phyloP scores from a whole-genome alignment of 228 moss, liverwort and hornwort species.

The Sphagnum fallax region DNA sequence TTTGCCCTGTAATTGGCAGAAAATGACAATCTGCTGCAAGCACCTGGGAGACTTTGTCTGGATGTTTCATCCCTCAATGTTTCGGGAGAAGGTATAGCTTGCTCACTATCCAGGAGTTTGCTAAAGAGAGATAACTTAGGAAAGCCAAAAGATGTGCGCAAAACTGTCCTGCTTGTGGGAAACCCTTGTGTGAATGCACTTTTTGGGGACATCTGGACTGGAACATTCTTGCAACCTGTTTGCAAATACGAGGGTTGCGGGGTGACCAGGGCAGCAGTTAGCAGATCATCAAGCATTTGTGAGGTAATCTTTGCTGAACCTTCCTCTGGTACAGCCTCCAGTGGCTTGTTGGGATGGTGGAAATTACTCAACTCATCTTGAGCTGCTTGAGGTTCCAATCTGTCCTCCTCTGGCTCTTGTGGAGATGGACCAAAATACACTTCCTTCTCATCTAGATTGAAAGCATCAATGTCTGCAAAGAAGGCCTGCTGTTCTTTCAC shows the following conservation, averaged over 20 bases:
- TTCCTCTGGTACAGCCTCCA: slow-evolving; percentile 36
- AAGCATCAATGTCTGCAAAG: slow-evolving; percentile 90
- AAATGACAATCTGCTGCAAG: slow-evolving; percentile 27
- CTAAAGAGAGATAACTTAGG: slow-evolving; percentile 25
- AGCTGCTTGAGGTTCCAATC: slow-evolving; percentile 31
- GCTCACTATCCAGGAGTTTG: slow-evolving; percentile 20
- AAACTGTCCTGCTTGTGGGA: not conserved
- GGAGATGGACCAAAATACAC: slow-evolving; percentile 37
- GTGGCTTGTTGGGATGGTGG: slow-evolving; percentile 19
- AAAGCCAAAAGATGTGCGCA: not conserved
- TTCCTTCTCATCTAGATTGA: slow-evolving; percentile 79
- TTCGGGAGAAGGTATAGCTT: slow-evolving; percentile 32
- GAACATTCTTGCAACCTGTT: slow-evolving; percentile 9
- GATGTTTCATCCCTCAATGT: slow-evolving; percentile 26
- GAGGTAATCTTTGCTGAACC: slow-evolving; percentile 24
- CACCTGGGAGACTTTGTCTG: slow-evolving; percentile 17
- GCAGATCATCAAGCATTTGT: slow-evolving; percentile 24
- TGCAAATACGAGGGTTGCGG: slow-evolving; percentile 20
- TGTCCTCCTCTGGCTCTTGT: slow-evolving; percentile 27
- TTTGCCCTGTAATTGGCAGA: slow-evolving; percentile 14
- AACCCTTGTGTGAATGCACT: not conserved
- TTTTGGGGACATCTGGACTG: slow-evolving; percentile 11
- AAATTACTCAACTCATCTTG: slow-evolving; percentile 26
- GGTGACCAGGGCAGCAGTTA: slow-evolving; percentile 74
- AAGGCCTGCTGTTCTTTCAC: slow-evolving; percentile 74